A percentile compares a stretch with the other conserved stretches of the same genome.
These are phyloP conservation scores for Oxalis stricta DNA, from an alignment of 441 rosid species.

Conservation along the genomic window DNA sequence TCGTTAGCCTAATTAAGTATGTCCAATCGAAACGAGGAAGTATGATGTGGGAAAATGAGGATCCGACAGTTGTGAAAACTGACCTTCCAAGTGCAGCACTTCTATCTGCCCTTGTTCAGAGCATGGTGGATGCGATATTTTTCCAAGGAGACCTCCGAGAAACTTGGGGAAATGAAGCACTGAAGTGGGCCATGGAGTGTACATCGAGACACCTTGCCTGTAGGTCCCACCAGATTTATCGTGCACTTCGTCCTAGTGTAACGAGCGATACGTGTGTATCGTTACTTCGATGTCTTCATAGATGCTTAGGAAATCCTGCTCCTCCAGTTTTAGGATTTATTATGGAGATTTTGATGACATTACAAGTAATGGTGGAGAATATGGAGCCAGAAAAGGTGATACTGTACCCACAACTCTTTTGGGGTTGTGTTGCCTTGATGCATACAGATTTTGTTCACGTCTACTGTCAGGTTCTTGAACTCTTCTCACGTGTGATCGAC, in stretches of 20 bases:
- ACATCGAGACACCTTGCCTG: slow-evolving; percentile 96
- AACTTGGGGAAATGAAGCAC: slow-evolving; percentile 97
- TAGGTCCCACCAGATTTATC: slow-evolving; percentile 97
- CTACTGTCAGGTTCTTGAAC: slow-evolving; percentile 95
- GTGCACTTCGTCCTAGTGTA: slow-evolving; percentile 89
- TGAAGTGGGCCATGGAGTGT: slow-evolving; percentile 99
- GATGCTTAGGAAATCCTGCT: slow-evolving; percentile 93
- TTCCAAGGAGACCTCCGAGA: slow-evolving; percentile 99
- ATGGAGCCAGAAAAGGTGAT: slow-evolving; percentile 99
- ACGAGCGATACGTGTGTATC: slow-evolving; percentile 91
- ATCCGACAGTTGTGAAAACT: slow-evolving; percentile 70
- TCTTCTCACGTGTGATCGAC: slow-evolving; percentile 81
- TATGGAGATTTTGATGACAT: slow-evolving; percentile 88
- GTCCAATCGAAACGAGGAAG: slow-evolving; percentile 98
- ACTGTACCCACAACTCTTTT: slow-evolving; percentile 91
- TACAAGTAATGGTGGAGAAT: slow-evolving; percentile 98
- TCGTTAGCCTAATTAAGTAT: slow-evolving; percentile 87
- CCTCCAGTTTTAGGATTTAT: slow-evolving; percentile 93
- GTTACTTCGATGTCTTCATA: slow-evolving; percentile 89
- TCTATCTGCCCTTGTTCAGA: slow-evolving; percentile 91
- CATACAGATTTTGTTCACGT: slow-evolving; percentile 95
- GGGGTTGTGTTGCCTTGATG: slow-evolving; percentile 99
- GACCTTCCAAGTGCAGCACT: slow-evolving; percentile 99
- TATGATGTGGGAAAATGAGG: slow-evolving; percentile 99
- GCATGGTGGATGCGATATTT: slow-evolving; percentile 99